Evolutionary conservation across 2,329 filamentous ascomycete genomes (phyloP).

Genomic region (Chrysoporthe cubensis): DNA sequence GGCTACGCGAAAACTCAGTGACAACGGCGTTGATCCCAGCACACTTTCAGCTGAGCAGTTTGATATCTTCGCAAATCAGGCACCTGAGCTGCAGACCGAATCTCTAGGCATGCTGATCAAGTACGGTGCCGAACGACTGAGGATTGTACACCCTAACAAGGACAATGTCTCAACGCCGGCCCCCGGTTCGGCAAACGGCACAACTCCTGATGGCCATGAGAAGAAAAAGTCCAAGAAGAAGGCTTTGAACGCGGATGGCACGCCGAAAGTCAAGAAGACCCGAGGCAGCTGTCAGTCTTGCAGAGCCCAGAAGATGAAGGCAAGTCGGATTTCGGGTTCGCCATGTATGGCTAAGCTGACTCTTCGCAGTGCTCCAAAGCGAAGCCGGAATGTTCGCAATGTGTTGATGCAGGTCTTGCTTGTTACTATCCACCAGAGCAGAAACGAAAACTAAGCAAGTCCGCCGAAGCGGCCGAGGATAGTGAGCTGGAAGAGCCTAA

Average conservation of each 20-base stretch:
- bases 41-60: slow-evolving; percentile 61
- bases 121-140: slow-evolving; percentile 60
- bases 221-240: slow-evolving; percentile 38
- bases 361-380: slow-evolving; percentile 38
- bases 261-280: slow-evolving; percentile 35
- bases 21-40: slow-evolving; percentile 54
- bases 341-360: neutral
- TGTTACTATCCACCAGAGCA: slow-evolving; percentile 29
- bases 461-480: slow-evolving; percentile 14
- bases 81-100: slow-evolving; percentile 56
- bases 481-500: slow-evolving; percentile 1
- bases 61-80: slow-evolving; percentile 63
- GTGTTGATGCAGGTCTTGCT: slow-evolving; percentile 26
- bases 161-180: slow-evolving; percentile 33
- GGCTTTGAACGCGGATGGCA: slow-evolving; percentile 34
- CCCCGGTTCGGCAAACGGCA: slow-evolving; percentile 26
- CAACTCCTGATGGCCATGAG: slow-evolving; percentile 31
- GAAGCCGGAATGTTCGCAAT: slow-evolving; percentile 40
- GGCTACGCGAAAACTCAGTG: slow-evolving; percentile 51
- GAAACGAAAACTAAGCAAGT: slow-evolving; percentile 12
- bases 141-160: slow-evolving; percentile 59
- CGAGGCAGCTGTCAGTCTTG: slow-evolving; percentile 41
- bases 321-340: slow-evolving; percentile 24
- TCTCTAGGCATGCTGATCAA: slow-evolving; percentile 60
- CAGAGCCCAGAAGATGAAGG: slow-evolving; percentile 36